Evolutionary conservation across 148 eudicot species (phyloP).

Genomic region (Euryodendron excelsum): DNA sequence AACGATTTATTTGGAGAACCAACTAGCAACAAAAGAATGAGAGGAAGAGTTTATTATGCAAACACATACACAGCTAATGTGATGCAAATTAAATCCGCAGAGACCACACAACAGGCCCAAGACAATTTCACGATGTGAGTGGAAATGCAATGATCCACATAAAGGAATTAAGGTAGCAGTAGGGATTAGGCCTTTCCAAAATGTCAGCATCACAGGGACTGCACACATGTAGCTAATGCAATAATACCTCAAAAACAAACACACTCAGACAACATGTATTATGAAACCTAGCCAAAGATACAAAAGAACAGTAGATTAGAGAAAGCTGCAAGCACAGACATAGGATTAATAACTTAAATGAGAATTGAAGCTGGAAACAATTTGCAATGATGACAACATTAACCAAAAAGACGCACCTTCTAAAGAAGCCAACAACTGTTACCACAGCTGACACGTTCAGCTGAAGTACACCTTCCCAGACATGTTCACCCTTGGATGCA

Average conservation of each 20-base stretch:
- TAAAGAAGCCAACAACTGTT: conserved; percentile 54
- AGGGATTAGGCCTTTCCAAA: not conserved
- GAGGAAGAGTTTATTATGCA: not conserved
- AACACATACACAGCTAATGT: not conserved
- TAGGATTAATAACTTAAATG: not conserved
- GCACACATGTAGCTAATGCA: not conserved
- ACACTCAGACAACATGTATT: not conserved
- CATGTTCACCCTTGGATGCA: conserved; percentile 33
- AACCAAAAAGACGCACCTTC: conserved; percentile 43
- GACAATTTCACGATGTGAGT: not conserved
- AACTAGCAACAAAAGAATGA: not conserved
- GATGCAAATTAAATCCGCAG: conserved; percentile 1
- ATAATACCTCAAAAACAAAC: not conserved
- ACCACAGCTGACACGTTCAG: conserved; percentile 57
- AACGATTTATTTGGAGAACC: not conserved
- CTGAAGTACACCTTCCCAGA: conserved; percentile 86
- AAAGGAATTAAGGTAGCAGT: not conserved
- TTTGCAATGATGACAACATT: not conserved
- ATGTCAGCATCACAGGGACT: not conserved
- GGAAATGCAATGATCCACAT: not conserved
- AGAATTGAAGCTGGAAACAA: conserved; percentile 1
- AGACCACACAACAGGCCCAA: not conserved
- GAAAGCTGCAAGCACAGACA: not conserved
- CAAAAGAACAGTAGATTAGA: not conserved
- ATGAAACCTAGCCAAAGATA: not conserved